phyloP scores from a whole-genome alignment of 139 green algal genomes.

The Chlorella sp. region DNA sequence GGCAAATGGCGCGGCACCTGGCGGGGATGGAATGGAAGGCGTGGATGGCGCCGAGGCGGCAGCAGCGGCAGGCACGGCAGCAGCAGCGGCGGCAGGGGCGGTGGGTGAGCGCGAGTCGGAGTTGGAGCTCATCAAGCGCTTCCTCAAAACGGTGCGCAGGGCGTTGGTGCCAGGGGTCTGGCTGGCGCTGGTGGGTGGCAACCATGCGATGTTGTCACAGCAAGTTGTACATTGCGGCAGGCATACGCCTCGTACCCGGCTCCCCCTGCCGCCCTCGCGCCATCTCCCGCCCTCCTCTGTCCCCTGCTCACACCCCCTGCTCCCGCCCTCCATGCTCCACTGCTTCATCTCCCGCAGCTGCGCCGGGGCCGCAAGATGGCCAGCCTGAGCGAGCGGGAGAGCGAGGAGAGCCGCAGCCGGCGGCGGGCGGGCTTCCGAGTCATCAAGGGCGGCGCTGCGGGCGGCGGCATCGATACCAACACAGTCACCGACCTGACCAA shows the following conservation, averaged over 20 bases:
- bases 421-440: constrained; percentile 1
- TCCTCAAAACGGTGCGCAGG: constrained; percentile 9
- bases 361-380: background rate
- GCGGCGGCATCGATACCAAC: background rate
- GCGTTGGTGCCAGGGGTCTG: background rate
- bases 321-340: too few species aligned
- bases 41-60: too few species aligned
- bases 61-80: too few species aligned
- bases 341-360: background rate
- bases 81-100: background rate
- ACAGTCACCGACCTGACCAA: constrained; percentile 37
- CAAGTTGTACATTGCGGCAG: too few species aligned
- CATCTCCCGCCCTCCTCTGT: too few species aligned
- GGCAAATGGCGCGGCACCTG: too few species aligned
- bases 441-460: background rate
- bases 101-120: background rate
- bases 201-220: too few species aligned
- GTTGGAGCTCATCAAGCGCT: background rate
- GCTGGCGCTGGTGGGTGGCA: too few species aligned
- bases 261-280: too few species aligned
- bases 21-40: too few species aligned
- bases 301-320: too few species aligned
- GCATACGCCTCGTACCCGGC: too few species aligned
- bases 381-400: background rate
- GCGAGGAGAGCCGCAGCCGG: constrained; percentile 21